Base-by-base conservation (phyloP, 495 filamentous ascomycete species). In the Gamarada debralockiae region DNA sequence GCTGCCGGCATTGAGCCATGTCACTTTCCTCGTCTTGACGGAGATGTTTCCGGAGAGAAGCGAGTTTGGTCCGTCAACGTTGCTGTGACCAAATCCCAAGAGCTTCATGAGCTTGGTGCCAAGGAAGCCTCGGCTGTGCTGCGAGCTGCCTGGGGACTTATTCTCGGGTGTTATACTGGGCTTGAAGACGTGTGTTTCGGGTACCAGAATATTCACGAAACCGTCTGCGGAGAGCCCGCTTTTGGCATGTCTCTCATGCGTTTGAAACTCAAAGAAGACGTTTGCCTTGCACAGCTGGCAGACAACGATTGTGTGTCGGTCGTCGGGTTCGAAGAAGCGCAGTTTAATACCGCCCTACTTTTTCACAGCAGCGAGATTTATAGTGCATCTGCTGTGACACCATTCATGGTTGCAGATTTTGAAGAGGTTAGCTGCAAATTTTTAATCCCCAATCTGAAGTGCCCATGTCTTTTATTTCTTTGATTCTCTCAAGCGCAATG, bases 141-240 rank as follows among this genome's bases (percentile, higher is more conserved):
- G 3, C 67, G 81, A 20, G 67, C 78, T 34, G 76, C 71, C 5
- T 84, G 81, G 81, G 76, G 75, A 1, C 63, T 83, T 14, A 72
- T 82, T 0, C 68, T 83, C 8, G 68, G 70, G 23, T 61, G 63
- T 12, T 78, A 79, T 55, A 79, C 76, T 0, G 67, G 67, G 0
- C 73, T 69, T 2, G 71, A 81, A 39, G 73, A 79, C 20, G 70
- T 84, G 14, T 77, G 73, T 50, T 85, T 84, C 52, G 80, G 80
- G n/a, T 34, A 34, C 31, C n/a, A n/a, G n/a, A n/a, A n/a, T n/a
- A n/a, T n/a, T n/a, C n/a, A n/a, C n/a, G n/a, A n/a, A n/a, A n/a
- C n/a, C n/a, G n/a, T n/a, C n/a, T n/a, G n/a, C n/a, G n/a, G n/a
- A n/a, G n/a, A n/a, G n/a, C n/a, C n/a, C n/a, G n/a, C n/a, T n/a